Evolutionary conservation across 1,284 basidiomycete species (phyloP).

Genomic region (Crucibulum parvulum): DNA sequence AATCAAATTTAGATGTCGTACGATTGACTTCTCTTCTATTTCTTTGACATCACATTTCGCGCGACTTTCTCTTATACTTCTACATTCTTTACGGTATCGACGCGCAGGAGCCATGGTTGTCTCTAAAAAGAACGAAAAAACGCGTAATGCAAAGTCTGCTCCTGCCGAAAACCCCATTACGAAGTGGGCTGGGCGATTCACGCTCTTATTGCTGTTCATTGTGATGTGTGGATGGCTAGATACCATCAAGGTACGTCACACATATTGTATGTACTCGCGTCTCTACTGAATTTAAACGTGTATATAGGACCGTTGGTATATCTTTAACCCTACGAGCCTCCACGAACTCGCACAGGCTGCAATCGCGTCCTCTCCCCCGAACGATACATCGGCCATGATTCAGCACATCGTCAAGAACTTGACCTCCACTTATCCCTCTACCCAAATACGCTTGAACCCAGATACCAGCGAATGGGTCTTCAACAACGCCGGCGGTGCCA

Average conservation of each 20-base stretch:
- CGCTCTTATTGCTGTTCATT: conserved; percentile 30
- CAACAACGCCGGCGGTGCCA: conserved; percentile 98
- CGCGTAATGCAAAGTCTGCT: too few species aligned
- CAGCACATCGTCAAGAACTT: conserved; percentile 80
- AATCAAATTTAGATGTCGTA: too few species aligned
- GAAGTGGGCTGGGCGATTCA: background rate
- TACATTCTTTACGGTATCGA: too few species aligned
- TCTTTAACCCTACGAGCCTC: conserved; percentile 71
- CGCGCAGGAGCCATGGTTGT: too few species aligned
- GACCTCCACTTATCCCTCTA: conserved; percentile 66
- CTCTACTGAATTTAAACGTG: background rate
- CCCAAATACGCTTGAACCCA: conserved; percentile 66
- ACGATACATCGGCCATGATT: conserved; percentile 75
- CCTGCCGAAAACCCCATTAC: background rate
- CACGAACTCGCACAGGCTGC: conserved; percentile 78
- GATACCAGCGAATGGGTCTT: conserved; percentile 90
- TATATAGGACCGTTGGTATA: conserved; percentile 65
- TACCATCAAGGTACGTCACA: conserved; percentile 55
- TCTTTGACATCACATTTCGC: too few species aligned
- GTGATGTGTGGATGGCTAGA: conserved; percentile 58
- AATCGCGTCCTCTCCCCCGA: conserved; percentile 61
- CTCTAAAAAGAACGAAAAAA: too few species aligned
- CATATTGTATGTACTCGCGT: background rate
- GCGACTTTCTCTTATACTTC: too few species aligned
- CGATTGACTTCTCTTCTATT: too few species aligned